A percentile compares a stretch with the other conserved stretches of the same genome.
Evolutionary conservation across 805 yeast genomes (phyloP).

Genomic region (Candida broadrunensis): DNA sequence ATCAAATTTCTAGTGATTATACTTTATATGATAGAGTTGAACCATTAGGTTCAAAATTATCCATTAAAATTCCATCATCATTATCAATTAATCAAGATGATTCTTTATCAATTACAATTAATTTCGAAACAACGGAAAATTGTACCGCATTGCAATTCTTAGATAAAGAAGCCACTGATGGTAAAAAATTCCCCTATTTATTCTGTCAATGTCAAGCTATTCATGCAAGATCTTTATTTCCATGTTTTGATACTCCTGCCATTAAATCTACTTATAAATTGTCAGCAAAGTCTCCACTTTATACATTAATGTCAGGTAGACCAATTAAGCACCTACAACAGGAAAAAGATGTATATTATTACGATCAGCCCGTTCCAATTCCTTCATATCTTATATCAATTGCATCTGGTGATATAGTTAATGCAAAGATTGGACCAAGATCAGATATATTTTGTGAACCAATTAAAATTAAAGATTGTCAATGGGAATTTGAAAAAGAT

Average conservation of each 20-base stretch:
- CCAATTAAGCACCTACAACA: constrained; percentile 26
- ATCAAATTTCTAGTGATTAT: constrained; percentile 26
- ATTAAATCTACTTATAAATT: constrained; percentile 66
- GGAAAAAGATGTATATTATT: constrained; percentile 23
- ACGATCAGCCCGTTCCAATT: constrained; percentile 76
- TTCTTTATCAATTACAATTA: constrained; percentile 30
- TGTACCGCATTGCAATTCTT: constrained; percentile 90
- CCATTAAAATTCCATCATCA: constrained; percentile 3
- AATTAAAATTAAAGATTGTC: constrained; percentile 58
- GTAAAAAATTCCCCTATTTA: constrained; percentile 64
- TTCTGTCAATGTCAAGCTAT: constrained; percentile 92
- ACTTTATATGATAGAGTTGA: constrained; percentile 40
- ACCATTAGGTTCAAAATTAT: constrained; percentile 52
- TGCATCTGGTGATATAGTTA: constrained; percentile 75
- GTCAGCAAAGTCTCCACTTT: constrained; percentile 58
- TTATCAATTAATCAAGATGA: not conserved
- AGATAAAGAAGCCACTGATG: constrained; percentile 70
- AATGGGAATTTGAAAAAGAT: constrained; percentile 77
- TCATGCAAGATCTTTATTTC: constrained; percentile 84
- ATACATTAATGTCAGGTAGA: constrained; percentile 74
- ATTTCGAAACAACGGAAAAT: constrained; percentile 65
- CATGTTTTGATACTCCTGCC: constrained; percentile 89
- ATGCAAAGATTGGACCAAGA: constrained; percentile 78
- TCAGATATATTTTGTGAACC: constrained; percentile 83
- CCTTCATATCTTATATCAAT: constrained; percentile 82